Conservation (phyloP, 2,329 filamentous ascomycete species). For the Arachnomyces sp. region DNA sequence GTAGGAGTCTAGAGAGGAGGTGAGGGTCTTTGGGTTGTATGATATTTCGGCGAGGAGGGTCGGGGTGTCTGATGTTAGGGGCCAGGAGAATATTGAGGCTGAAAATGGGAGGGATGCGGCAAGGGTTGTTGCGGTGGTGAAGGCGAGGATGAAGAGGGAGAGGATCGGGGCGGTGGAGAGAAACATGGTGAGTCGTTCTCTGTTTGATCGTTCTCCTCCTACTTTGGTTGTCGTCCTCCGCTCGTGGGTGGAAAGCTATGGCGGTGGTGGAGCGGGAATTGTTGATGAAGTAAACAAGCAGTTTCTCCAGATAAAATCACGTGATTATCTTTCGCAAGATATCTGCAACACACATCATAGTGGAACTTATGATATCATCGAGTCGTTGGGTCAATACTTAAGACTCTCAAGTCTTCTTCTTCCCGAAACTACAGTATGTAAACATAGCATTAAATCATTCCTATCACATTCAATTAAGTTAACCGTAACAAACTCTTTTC, state of each 20-base stretch:
- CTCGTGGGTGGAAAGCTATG: neutral
- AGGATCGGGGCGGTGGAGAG: conserved; percentile 14
- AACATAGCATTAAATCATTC: no score
- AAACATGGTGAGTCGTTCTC: conserved; percentile 11
- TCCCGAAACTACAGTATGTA: no score
- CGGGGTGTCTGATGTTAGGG: conserved; percentile 24
- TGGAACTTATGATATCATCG: no score
- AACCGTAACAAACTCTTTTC: no score
- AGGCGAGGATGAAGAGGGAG: conserved; percentile 10
- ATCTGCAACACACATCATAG: no score
- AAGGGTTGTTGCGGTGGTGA: conserved; percentile 12
- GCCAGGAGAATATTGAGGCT: conserved; percentile 33
- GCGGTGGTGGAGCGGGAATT: neutral
- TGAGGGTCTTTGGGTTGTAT: conserved; percentile 32
- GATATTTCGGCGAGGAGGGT: conserved; percentile 33
- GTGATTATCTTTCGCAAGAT: no score
- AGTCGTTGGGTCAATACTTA: no score
- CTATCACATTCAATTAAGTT: no score
- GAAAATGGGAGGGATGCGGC: conserved; percentile 15
- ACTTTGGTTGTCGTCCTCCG: neutral
- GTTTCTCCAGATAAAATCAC: no score
- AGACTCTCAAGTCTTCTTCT: no score
- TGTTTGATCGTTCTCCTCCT: conserved; percentile 1
- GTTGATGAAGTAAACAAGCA: no score
- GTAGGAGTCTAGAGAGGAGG: conserved; percentile 32